Base-by-base conservation (phyloP, 495 filamentous ascomycete genomes). In the Penicillium manginii region DNA sequence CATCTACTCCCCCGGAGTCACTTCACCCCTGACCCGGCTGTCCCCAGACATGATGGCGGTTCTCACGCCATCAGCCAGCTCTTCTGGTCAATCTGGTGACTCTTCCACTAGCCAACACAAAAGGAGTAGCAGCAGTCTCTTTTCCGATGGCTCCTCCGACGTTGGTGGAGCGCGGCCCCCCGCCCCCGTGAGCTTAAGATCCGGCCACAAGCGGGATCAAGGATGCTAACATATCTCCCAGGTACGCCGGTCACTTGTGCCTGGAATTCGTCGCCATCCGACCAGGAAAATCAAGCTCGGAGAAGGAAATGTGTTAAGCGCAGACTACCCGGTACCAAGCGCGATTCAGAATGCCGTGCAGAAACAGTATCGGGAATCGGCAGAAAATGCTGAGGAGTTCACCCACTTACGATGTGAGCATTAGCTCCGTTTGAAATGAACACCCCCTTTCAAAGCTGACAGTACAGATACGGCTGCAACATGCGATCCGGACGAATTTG, bases 401-500 rank as follows among this genome's bases (percentile, higher is more conserved):
- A 88, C 94, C 18, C 93, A 96, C 71, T 91, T 98, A 90, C 83
- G 94, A 80, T 98, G 87, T 90, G 71, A 68, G 82, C 73, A 10
- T 15, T 18, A 1, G 19, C 17, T 32, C n/a, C 15, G 15, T 21
- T 11, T 15, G 32, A 19, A 11, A 33, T 40, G 8, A 29, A 17
- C 21, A 33, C 3, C 49, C 49, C 4, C 32, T 32, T 17, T 0
- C 11, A n/a, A 6, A 26, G 23, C 50, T 54, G 17, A 59, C 31
- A 21, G 9, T 26, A 29, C 26, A 90, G 87, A 98, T 75, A 98
- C 94, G 10, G 96, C 94, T 52, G 94, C 96, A 21, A 97, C 93
- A 11, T 98, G 94, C 76, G 94, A 98, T 75, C 94, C 94, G 40
- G 93, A 96, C 70, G 94, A 98, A 66, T 98, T 98, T 75, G 97